These are phyloP conservation scores for Chlorella vulgaris DNA, from an alignment of 139 green algal genomes.

Conservation along the genomic window DNA sequence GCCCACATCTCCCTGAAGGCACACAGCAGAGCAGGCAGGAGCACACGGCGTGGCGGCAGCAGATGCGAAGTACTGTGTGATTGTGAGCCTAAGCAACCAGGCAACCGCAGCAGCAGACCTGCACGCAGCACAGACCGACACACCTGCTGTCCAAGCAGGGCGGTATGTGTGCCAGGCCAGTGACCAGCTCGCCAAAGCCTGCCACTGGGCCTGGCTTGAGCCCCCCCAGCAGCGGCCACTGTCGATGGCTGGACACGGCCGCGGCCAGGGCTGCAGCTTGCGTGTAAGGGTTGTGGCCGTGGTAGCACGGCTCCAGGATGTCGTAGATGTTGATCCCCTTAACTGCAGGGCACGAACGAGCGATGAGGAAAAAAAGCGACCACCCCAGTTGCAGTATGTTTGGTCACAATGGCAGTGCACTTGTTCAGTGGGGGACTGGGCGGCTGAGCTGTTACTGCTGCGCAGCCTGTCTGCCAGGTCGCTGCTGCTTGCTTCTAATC, in stretches of 20 bases:
- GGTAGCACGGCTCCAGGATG: slow-evolving; percentile 53
- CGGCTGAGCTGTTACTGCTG: too few species aligned
- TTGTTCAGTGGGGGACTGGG: too few species aligned
- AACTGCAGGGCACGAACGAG: too few species aligned
- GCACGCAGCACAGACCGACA: not conserved
- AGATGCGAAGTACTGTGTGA: not conserved
- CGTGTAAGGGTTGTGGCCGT: slow-evolving; percentile 36
- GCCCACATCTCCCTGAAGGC: slow-evolving; percentile 34
- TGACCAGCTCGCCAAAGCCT: slow-evolving; percentile 52
- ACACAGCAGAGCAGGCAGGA: not conserved
- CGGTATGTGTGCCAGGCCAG: slow-evolving; percentile 46
- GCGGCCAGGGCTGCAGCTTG: not conserved
- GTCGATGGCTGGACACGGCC: not conserved
- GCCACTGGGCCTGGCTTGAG: slow-evolving; percentile 38
- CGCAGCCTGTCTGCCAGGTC: too few species aligned
- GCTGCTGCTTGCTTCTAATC: not conserved
- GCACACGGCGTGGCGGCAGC: not conserved
- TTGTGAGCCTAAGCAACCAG: not conserved
- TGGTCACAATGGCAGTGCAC: too few species aligned
- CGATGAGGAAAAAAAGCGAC: too few species aligned
- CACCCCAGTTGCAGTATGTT: too few species aligned
- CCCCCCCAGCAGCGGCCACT: slow-evolving; percentile 59
- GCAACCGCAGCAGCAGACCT: not conserved
- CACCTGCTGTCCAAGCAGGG: slow-evolving; percentile 61
- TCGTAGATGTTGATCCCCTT: slow-evolving; percentile 65